These are phyloP conservation scores for Zygotorulaspora chibaensis DNA, from an alignment of 805 yeast genomes.

Conservation along the genomic window DNA sequence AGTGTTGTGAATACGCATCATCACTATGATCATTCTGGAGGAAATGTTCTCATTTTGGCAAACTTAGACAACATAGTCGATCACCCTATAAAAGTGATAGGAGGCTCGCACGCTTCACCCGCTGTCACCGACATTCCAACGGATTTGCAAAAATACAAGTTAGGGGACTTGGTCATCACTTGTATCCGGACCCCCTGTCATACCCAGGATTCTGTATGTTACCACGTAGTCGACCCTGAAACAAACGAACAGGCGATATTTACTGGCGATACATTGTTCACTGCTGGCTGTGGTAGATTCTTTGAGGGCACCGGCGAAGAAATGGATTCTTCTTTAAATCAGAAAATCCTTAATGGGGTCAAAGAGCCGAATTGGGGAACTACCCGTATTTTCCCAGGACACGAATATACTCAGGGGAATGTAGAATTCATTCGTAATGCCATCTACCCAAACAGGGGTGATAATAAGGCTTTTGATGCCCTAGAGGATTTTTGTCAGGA, in stretches of 20 bases:
- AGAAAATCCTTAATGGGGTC: conserved; percentile 59
- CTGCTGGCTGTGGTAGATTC: conserved; percentile 93
- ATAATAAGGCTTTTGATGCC: conserved; percentile 45
- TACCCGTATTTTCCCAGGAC: conserved; percentile 86
- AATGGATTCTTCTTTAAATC: conserved; percentile 69
- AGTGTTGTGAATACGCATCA: conserved; percentile 95
- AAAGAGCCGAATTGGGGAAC: conserved; percentile 27
- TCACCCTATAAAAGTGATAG: conserved; percentile 62
- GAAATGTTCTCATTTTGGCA: conserved; percentile 46
- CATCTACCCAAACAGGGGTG: conserved; percentile 40
- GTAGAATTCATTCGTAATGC: conserved; percentile 71
- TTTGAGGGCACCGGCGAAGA: conserved; percentile 85
- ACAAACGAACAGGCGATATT: conserved; percentile 72
- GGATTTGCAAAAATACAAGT: conserved; percentile 53
- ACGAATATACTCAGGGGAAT: conserved; percentile 86
- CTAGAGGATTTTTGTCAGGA: conserved; percentile 48
- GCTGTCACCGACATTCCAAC: conserved; percentile 70
- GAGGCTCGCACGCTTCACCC: conserved; percentile 51
- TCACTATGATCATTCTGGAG: conserved; percentile 93
- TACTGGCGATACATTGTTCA: conserved; percentile 94
- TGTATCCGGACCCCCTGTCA: conserved; percentile 97
- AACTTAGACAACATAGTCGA: conserved; percentile 29
- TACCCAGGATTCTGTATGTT: conserved; percentile 94
- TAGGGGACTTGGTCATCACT: conserved; percentile 51
- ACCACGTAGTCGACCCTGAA: conserved; percentile 58